Base-by-base conservation (phyloP, 1,284 basidiomycete species). In the Moniliophthora roreri region DNA sequence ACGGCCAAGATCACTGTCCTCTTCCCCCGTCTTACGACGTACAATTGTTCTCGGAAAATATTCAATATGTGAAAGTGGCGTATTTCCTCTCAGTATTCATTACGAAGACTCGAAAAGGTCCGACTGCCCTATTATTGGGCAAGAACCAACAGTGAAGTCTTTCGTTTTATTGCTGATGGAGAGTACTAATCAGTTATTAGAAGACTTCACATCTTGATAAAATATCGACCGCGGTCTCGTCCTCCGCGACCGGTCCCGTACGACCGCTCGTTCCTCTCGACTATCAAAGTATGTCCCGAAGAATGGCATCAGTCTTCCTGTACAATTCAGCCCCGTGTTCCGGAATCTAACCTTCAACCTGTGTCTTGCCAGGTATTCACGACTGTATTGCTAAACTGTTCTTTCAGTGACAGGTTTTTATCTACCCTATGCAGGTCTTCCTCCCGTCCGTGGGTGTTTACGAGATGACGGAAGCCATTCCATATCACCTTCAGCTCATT, bases 21-120 rank as follows among this genome's bases (percentile, higher is more conserved):
- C 53, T 63, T 9, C 62, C 62, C 8, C 62, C 62, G 0, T 57
- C 62, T 1, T 61, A 58, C 40, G 48, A 51, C n/a, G 48, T 56
- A 8, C 36, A 49, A 34, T 57, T 63, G 16, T 51, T 53, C 5
- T 58, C 55, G 10, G 51, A 54, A 18, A 58, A 55, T 15, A 32
- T 53, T 9, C 55, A 61, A 9, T 60, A 59, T 42, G 56, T 45
- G 1, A 55, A 56, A 52, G 57, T 54, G 16, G 52, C 57, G 0
- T 61, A 63, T 49, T 50, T n/a, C 23, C 44, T 63, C 3, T 38
- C 39, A 6, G 59, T 60, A 10, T 35, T 42, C 2, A 56, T 59
- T 23, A 51, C 49, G 4, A 60, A 53, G 40, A 48, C 37, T 2
- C 46, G 57, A n/a, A 42, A 48, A 5, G 47, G 51, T 21, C 51